These are phyloP conservation scores for Botrytis galanthina DNA, from an alignment of 2,329 filamentous ascomycete species.

Conservation along the genomic window DNA sequence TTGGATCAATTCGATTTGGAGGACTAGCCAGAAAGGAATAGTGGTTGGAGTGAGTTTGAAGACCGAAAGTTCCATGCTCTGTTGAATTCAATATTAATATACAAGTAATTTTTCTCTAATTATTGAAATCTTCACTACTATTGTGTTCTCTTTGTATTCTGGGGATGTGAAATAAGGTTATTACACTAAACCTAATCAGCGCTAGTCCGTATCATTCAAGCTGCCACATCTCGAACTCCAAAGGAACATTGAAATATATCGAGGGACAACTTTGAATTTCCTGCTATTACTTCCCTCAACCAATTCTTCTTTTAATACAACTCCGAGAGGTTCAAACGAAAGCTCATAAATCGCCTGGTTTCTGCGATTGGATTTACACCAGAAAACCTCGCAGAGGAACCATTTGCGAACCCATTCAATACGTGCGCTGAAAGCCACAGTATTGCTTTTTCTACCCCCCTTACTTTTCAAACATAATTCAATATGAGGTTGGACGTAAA, in stretches of 20 bases:
- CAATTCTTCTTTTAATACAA: background rate
- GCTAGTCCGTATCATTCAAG: constrained; percentile 22
- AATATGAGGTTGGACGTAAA: constrained; percentile 60
- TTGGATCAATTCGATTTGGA: background rate
- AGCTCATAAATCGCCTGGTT: background rate
- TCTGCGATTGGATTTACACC: background rate
- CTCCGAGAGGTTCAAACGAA: background rate
- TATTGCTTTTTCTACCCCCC: constrained; percentile 25
- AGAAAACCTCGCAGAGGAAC: constrained; percentile 20
- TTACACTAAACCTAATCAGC: constrained; percentile 18
- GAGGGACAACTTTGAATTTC: background rate
- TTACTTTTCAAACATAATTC: constrained; percentile 27
- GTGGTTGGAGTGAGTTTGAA: background rate
- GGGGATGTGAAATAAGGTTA: constrained; percentile 6
- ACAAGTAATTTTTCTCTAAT: too few species aligned
- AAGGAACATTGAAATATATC: constrained; percentile 10
- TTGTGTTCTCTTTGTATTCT: background rate
- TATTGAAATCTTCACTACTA: background rate
- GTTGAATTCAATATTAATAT: background rate
- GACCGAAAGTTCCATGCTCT: background rate
- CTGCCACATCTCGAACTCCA: constrained; percentile 22
- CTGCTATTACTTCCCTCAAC: background rate
- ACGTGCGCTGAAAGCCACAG: constrained; percentile 29
- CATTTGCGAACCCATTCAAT: constrained; percentile 22
- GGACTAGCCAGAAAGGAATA: background rate